Conservation (phyloP, 352 stramenopile genomes). For the Phytopythium kandeliae region DNA sequence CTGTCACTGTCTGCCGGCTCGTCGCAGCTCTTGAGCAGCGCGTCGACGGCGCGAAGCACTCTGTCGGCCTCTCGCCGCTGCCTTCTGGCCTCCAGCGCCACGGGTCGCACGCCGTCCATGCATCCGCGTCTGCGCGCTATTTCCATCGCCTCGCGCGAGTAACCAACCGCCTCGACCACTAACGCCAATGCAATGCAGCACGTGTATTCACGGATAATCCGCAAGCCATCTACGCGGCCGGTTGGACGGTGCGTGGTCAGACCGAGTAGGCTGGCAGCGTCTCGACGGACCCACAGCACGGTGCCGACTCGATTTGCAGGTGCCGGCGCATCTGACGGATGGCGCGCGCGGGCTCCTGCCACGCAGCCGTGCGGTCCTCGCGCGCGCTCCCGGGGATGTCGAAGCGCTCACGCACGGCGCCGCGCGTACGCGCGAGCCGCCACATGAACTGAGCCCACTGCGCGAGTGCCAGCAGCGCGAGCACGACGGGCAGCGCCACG, state of each 20-base stretch:
- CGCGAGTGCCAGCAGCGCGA: conserved; percentile 11
- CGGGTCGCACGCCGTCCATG: conserved; percentile 16
- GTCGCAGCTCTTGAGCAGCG: conserved; percentile 8
- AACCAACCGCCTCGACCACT: background rate
- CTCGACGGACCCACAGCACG: conserved; percentile 10
- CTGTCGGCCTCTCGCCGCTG: conserved; percentile 17
- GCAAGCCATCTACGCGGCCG: too few relatives aligned
- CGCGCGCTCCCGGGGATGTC: conserved; percentile 24
- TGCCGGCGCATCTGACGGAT: conserved; percentile 32
- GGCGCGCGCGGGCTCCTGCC: conserved; percentile 26
- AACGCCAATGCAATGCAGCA: background rate
- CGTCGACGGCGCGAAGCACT: conserved; percentile 20
- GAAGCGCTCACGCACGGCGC: conserved; percentile 17
- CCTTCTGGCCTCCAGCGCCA: conserved; percentile 13
- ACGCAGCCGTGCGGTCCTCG: conserved; percentile 27
- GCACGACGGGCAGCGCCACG: conserved; percentile 10
- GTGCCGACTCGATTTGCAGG: conserved; percentile 22
- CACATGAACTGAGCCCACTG: conserved; percentile 17
- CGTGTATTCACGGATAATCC: background rate
- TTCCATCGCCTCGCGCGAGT: background rate
- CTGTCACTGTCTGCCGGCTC: background rate
- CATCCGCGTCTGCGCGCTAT: background rate
- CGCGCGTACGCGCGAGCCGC: conserved; percentile 18
- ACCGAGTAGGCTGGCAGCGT: conserved; percentile 25
- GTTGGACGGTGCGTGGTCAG: conserved; percentile 7